Conservation (phyloP, 257 asterid species). For the Fraxinus americana region DNA sequence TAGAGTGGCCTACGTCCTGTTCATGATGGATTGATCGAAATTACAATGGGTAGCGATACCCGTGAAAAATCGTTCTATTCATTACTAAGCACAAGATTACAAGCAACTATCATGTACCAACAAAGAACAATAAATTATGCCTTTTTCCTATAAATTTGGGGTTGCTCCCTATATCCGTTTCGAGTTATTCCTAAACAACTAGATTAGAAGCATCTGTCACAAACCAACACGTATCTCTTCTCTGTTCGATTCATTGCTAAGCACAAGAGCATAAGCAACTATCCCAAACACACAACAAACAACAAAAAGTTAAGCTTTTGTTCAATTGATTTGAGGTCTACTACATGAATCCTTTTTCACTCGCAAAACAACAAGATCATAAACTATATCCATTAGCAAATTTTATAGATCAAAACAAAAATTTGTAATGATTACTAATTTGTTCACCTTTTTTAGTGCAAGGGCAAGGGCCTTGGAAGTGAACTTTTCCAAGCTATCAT, state of each 20-base stretch:
- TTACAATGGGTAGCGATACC: too few species aligned
- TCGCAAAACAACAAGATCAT: neutral
- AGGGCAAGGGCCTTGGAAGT: conserved; percentile 86
- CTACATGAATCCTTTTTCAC: neutral
- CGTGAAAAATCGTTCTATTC: too few species aligned
- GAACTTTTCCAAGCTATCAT: conserved; percentile 94
- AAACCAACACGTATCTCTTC: neutral
- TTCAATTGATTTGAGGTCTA: neutral
- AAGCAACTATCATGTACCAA: neutral
- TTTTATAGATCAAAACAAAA: neutral
- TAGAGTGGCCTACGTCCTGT: too few species aligned
- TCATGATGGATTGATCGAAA: too few species aligned
- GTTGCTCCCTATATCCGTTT: neutral
- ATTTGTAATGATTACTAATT: neutral
- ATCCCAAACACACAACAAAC: neutral
- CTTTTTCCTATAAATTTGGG: neutral
- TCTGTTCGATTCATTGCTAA: neutral
- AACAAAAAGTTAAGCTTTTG: neutral
- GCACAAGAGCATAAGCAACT: neutral
- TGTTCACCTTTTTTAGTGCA: conserved; percentile 77
- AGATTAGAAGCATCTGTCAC: neutral
- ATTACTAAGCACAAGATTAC: neutral
- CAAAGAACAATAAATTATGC: too few species aligned
- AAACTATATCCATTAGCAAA: neutral
- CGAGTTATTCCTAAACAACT: neutral